phyloP scores from a whole-genome alignment of 108 stramenopile species.

The Stephanodiscus triporus region DNA sequence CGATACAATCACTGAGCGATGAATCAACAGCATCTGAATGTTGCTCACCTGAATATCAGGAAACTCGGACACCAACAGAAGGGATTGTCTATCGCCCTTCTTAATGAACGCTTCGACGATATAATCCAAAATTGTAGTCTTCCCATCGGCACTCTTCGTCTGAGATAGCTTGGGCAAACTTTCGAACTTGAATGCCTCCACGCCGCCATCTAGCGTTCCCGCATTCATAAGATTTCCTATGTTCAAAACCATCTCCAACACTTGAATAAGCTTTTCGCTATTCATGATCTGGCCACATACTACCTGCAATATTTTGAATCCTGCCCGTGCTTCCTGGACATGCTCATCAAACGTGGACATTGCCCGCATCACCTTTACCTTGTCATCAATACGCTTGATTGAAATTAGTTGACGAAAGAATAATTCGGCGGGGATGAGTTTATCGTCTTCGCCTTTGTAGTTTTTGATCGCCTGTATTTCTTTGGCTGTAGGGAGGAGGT shows the following conservation, averaged over 20 bases:
- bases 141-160: slow-evolving; percentile 93
- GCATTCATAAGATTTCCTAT: slow-evolving; percentile 95
- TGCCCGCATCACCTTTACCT: slow-evolving; percentile 76
- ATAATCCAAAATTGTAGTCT: slow-evolving; percentile 94
- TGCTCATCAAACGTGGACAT: slow-evolving; percentile 77
- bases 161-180: slow-evolving; percentile 87
- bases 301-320: slow-evolving; percentile 61
- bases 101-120: slow-evolving; percentile 80
- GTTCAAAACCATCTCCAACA: slow-evolving; percentile 85
- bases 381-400: slow-evolving; percentile 76
- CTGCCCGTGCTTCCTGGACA: slow-evolving; percentile 54
- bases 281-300: slow-evolving; percentile 83
- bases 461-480: slow-evolving; percentile 71
- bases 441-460: slow-evolving; percentile 67
- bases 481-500: slow-evolving; percentile 71
- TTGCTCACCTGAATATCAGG: slow-evolving; percentile 63
- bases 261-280: slow-evolving; percentile 76
- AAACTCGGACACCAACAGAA: slow-evolving; percentile 67
- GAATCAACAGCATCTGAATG: not conserved
- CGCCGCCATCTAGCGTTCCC: slow-evolving; percentile 80
- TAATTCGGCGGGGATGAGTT: slow-evolving; percentile 75
- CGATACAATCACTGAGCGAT: not conserved
- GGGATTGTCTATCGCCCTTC: slow-evolving; percentile 63
- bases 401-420: slow-evolving; percentile 76
- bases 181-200: slow-evolving; percentile 94